Evolutionary conservation across 2,329 filamentous ascomycete species (phyloP), one percentile per base, ranked within the genome.

Genomic region (Diaporthe citrichinensis): DNA sequence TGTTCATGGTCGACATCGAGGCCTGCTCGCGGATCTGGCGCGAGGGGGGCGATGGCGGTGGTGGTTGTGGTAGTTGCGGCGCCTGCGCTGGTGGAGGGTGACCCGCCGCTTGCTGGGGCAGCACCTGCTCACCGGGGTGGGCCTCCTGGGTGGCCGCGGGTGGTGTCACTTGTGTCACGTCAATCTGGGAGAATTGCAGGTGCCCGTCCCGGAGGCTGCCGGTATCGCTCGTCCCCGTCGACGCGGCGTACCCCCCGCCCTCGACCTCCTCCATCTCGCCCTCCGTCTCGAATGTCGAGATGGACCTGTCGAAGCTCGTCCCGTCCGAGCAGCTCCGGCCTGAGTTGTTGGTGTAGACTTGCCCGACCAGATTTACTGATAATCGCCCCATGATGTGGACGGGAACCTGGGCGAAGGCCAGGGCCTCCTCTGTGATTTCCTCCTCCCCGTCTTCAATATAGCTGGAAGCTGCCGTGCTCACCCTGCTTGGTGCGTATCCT

Each of bases 381-480:
- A 75, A 28, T 14, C 76, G 61, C 10, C 72, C 76, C 28, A 77
- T 59, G 4, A 77, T 71, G 28, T 77, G 76, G 20, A 77, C 67
- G 8, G 76, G 76, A 2, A 77, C 76, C 61, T 77, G 76, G 4
- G 76, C 76, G 15, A 77, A 77, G 6, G 76, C 76, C 57, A 77
- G 49, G 0, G 76, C 76, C 62, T 77, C 76, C 46, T 77, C 76
- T 15, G 76, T 75, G 39, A 77, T 69, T 25, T 62, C 61, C 6
- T 74, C 76, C 9, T 73, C 69, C n/a, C 62, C 67, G 46, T 65
- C 20, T 23, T 49, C 44, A 7, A 20, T 9, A 8, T 49, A 53
- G 58, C 34, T 61, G 15, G 71, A 53, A 23, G 55, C 44, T 62
- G 57, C 71, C n/a, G 71, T 62, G 53, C 71, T 62, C n/a, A 31